phyloP scores from a whole-genome alignment of 352 stramenopile genomes.

The Albugo candida region DNA sequence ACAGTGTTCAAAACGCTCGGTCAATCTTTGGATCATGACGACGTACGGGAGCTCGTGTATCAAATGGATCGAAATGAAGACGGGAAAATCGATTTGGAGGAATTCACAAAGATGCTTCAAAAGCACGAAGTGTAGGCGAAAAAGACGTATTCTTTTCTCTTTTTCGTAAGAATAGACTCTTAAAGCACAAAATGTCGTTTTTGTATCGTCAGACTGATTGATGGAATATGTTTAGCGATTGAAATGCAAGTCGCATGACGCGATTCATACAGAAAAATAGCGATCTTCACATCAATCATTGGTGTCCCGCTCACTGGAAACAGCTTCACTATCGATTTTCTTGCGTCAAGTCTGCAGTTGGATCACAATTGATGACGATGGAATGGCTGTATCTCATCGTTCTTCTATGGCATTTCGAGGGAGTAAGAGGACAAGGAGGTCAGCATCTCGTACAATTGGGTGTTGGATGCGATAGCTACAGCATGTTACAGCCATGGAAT shows the following conservation, averaged over 20 bases:
- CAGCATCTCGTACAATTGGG: no score
- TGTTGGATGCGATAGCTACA: no score
- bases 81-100: constrained; percentile 51
- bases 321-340: no score
- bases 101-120: constrained; percentile 50
- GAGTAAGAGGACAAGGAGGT: no score
- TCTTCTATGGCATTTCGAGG: no score
- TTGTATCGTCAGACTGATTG: neutral
- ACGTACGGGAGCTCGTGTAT: constrained; percentile 51
- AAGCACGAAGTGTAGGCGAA: constrained; percentile 38
- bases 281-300: no score
- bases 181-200: neutral
- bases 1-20: constrained; percentile 46
- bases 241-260: neutral
- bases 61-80: constrained; percentile 58
- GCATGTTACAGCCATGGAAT: no score
- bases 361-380: no score
- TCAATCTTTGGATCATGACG: constrained; percentile 47
- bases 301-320: no score
- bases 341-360: no score
- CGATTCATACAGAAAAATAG: neutral
- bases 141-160: neutral
- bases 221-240: neutral
- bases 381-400: no score
- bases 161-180: neutral